Base-by-base conservation (phyloP, 2,329 filamentous ascomycete genomes). In the Drechslera avenae region DNA sequence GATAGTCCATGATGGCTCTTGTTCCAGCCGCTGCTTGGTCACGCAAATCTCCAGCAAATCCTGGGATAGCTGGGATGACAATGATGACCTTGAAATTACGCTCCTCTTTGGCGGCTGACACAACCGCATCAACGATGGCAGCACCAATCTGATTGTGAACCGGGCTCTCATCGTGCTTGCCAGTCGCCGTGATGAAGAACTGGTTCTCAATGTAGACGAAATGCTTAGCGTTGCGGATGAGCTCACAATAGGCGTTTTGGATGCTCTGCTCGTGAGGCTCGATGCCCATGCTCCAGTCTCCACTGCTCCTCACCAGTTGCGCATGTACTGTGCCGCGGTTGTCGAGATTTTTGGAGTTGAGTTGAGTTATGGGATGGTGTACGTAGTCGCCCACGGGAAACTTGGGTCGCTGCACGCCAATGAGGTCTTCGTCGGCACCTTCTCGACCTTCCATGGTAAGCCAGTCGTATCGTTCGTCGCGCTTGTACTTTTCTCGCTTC, bases 141-240 rank as follows among this genome's bases (percentile, higher is more conserved):
- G 81, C 81, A 10, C 94, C 94, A 45, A 99, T 89, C 14, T 86
- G 88, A 69, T 99, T 99, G 73, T 91, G 86, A 18, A 97, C 85
- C 0, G 93, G 93, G 1, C 81, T 77, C 71, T 97, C 92, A 30
- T 96, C 75, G n/a, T 94, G 87, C 42, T 59, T 57, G 7, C 91
- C 91, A 0, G 93, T 97, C 0, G 94, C 90, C 1, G 69, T 76
- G 76, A 83, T 97, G 80, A 97, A 99, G 78, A 97, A 97, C 67
- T 99, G 94, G 66, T 97, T 97, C 73, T 99, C 94, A 54, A 99
- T 96, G 76, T 97, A 99, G 18, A 99, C 88, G 62, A 86, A 97
- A 70, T 97, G 93, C 74, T 97, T 79, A 0, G 93, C 93, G 43
- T 90, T 90, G 42, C 87, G 81, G 63, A 97, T 97, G 23, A 95